A percentile compares a stretch with the other conserved stretches of the same genome.
Evolutionary conservation across 2,329 filamentous ascomycete genomes (phyloP).

Genomic region (Curvularia verruculosa): DNA sequence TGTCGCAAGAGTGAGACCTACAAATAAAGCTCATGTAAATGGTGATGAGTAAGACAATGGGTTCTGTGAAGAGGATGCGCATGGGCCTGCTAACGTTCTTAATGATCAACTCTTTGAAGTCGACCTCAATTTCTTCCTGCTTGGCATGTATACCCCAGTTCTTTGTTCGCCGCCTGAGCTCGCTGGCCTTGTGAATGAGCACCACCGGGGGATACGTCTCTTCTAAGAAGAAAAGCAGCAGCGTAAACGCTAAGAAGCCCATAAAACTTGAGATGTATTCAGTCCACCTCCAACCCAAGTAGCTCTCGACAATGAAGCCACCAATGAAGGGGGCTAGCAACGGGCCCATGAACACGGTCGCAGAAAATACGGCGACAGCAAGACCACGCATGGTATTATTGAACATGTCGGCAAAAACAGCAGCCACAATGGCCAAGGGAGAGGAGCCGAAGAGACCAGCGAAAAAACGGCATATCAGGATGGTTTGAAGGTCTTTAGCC

Average conservation of each 20-base stretch:
- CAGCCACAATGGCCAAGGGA: constrained; percentile 58
- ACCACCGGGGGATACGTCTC: constrained; percentile 66
- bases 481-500: constrained; percentile 60
- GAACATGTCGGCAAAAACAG: constrained; percentile 64
- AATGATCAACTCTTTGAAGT: constrained; percentile 56
- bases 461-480: constrained; percentile 61
- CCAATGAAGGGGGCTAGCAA: constrained; percentile 61
- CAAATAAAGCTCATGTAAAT: constrained; percentile 55
- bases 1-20: constrained; percentile 15
- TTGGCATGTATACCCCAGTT: constrained; percentile 69
- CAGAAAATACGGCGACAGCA: constrained; percentile 58
- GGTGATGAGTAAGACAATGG: constrained; percentile 56
- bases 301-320: constrained; percentile 58
- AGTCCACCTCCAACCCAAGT: constrained; percentile 63
- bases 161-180: constrained; percentile 60
- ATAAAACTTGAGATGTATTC: constrained; percentile 62
- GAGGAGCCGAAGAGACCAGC: constrained; percentile 61
- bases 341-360: constrained; percentile 58
- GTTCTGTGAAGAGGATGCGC: constrained; percentile 57
- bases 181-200: constrained; percentile 61
- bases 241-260: constrained; percentile 57
- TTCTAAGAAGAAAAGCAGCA: constrained; percentile 60
- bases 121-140: constrained; percentile 60
- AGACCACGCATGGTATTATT: constrained; percentile 53
- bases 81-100: constrained; percentile 61